Percentiles rank a stretch among this genome's conserved stretches.
phyloP scores from a whole-genome alignment of 495 filamentous ascomycete species.

The Tuber melanosporum region DNA sequence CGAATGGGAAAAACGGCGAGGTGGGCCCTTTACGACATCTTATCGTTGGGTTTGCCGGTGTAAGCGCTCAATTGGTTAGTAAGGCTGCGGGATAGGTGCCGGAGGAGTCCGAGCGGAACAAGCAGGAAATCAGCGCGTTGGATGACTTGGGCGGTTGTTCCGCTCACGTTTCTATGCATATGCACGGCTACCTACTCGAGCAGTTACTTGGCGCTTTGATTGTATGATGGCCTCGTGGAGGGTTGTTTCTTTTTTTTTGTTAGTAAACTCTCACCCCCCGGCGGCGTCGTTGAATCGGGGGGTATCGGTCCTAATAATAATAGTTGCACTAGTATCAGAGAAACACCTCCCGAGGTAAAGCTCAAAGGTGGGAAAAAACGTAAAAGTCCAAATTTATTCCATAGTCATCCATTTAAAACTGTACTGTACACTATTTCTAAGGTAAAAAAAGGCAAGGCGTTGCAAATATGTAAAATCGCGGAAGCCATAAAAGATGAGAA shows the following conservation, averaged over 20 bases:
- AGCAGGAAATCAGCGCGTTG: not conserved
- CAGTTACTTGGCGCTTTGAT: not conserved
- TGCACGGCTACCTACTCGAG: not conserved
- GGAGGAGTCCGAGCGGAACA: not conserved
- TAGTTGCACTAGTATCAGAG: not conserved
- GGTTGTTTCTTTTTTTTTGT: not conserved
- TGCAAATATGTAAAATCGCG: not conserved
- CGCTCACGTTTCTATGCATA: not conserved
- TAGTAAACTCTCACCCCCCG: not conserved
- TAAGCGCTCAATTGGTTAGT: not conserved
- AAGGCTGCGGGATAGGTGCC: not conserved
- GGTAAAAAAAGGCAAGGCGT: not conserved
- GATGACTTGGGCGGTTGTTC: not conserved
- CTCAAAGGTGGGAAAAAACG: not conserved
- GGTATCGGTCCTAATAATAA: not conserved
- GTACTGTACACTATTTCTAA: not conserved
- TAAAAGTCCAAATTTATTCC: not conserved
- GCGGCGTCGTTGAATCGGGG: not conserved
- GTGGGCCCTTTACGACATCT: not conserved
- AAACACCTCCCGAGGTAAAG: not conserved
- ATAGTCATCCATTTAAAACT: not conserved
- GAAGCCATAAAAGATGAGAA: not conserved
- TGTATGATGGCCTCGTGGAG: not conserved
- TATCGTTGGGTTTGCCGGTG: not conserved
- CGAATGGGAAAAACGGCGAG: not conserved